A percentile compares a stretch with the other conserved stretches of the same genome.
Conservation (phyloP, 768 basidiomycete genomes). For the Paxillus involutus region DNA sequence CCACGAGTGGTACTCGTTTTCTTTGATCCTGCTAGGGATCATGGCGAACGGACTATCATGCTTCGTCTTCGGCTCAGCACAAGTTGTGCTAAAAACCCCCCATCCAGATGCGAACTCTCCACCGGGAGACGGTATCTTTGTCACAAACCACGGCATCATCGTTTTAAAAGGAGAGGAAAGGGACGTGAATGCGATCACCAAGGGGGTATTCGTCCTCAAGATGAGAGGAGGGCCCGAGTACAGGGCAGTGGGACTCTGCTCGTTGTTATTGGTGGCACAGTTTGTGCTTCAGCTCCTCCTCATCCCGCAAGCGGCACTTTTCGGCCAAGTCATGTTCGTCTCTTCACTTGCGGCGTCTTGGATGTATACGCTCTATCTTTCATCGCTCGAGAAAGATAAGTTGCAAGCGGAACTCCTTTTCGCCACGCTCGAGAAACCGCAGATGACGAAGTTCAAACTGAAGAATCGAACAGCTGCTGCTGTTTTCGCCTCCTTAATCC, state of each 20-base stretch:
- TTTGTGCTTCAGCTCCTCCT: conserved; percentile 28
- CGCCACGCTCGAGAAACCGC: conserved; percentile 10
- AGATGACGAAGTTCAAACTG: conserved; percentile 13
- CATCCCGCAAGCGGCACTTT: conserved; percentile 25
- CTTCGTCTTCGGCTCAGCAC: conserved; percentile 23
- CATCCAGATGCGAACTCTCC: conserved; percentile 25
- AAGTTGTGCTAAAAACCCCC: conserved; percentile 20
- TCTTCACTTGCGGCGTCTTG: conserved; percentile 24
- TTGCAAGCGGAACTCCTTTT: conserved; percentile 14
- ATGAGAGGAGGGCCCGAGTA: conserved; percentile 13
- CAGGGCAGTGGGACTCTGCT: conserved; percentile 17
- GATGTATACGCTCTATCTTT: conserved; percentile 20
- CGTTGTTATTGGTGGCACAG: conserved; percentile 22
- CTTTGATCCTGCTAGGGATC: conserved; percentile 30
- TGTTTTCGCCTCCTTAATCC: conserved; percentile 16
- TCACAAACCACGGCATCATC: conserved; percentile 16
- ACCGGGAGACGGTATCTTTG: conserved; percentile 30
- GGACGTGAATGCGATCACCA: conserved; percentile 29
- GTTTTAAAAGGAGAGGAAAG: conserved; percentile 28
- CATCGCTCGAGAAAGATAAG: conserved; percentile 31
- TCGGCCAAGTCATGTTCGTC: conserved; percentile 33
- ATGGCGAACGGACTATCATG: conserved; percentile 29
- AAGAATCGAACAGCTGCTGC: conserved; percentile 15
- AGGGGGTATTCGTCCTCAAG: conserved; percentile 24
- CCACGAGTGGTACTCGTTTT: conserved; percentile 26